phyloP scores from a whole-genome alignment of 331 rosid genomes.

The Dryas integrifolia region DNA sequence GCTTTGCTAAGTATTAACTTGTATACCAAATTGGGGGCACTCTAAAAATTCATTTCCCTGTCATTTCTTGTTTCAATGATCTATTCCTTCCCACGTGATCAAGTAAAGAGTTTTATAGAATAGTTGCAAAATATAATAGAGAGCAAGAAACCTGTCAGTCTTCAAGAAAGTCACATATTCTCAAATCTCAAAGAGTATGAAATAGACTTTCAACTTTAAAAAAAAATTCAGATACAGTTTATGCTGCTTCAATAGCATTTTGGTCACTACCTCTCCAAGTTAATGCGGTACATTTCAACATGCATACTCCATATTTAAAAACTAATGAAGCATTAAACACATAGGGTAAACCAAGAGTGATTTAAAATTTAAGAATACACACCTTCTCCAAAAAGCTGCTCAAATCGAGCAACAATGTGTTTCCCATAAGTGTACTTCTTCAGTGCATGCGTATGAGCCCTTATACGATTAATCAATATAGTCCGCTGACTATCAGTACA shows the following conservation, averaged over 20 bases:
- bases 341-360: not conserved
- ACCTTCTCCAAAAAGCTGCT: constrained; percentile 48
- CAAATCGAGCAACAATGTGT: constrained; percentile 70
- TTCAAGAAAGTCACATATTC: too few relatives aligned
- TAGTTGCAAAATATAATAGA: not conserved
- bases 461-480: constrained; percentile 41
- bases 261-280: not conserved
- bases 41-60: not conserved
- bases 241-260: not conserved
- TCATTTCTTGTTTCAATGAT: not conserved
- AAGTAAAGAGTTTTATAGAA: not conserved
- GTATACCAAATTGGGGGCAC: not conserved
- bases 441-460: constrained; percentile 57
- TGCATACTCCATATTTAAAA: not conserved
- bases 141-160: too few relatives aligned
- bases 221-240: not conserved
- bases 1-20: not conserved
- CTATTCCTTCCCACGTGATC: not conserved
- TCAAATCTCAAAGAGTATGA: too few relatives aligned
- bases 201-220: not conserved
- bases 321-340: not conserved
- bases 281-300: not conserved
- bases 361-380: constrained; percentile 8
- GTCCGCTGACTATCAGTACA: constrained; percentile 55
- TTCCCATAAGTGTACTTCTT: constrained; percentile 76